phyloP scores from a whole-genome alignment of 768 basidiomycete genomes.

The Lactifluus volemus region DNA sequence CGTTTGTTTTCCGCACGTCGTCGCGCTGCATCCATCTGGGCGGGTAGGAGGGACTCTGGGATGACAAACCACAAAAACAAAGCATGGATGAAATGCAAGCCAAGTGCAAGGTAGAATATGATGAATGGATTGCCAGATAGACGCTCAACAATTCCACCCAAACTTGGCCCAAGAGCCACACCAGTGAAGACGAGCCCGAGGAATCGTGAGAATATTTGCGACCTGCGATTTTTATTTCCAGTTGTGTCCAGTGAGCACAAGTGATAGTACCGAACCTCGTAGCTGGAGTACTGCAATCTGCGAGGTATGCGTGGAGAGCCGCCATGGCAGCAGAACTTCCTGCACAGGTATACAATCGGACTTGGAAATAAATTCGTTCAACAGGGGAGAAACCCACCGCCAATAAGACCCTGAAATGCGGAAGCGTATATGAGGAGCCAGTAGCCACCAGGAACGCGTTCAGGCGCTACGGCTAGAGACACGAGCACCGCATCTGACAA shows the following conservation, averaged over 20 bases:
- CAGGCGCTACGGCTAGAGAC: slow-evolving; percentile 48
- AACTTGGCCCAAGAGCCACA: slow-evolving; percentile 66
- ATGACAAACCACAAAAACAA: slow-evolving; percentile 48
- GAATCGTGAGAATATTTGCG: slow-evolving; percentile 53
- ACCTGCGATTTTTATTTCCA: slow-evolving; percentile 30
- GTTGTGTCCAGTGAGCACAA: not conserved
- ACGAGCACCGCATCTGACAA: slow-evolving; percentile 59
- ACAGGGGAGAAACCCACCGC: slow-evolving; percentile 40
- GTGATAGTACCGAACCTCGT: slow-evolving; percentile 16
- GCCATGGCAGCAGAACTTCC: slow-evolving; percentile 45
- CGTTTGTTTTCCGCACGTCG: slow-evolving; percentile 10
- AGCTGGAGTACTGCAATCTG: slow-evolving; percentile 53
- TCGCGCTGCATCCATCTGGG: slow-evolving; percentile 25
- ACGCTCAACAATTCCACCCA: slow-evolving; percentile 59
- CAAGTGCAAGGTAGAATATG: slow-evolving; percentile 61
- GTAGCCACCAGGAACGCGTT: slow-evolving; percentile 68
- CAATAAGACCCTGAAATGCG: slow-evolving; percentile 57
- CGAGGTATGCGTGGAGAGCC: slow-evolving; percentile 54
- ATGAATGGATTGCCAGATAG: slow-evolving; percentile 45
- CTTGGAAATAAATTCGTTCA: too few relatives aligned
- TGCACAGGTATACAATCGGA: not conserved
- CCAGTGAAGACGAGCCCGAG: slow-evolving; percentile 66
- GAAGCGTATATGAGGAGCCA: slow-evolving; percentile 67
- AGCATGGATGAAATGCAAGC: slow-evolving; percentile 42
- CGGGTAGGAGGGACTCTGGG: slow-evolving; percentile 67